Conservation (phyloP, 495 filamentous ascomycete species). For the Aspergillus haitiensis region DNA sequence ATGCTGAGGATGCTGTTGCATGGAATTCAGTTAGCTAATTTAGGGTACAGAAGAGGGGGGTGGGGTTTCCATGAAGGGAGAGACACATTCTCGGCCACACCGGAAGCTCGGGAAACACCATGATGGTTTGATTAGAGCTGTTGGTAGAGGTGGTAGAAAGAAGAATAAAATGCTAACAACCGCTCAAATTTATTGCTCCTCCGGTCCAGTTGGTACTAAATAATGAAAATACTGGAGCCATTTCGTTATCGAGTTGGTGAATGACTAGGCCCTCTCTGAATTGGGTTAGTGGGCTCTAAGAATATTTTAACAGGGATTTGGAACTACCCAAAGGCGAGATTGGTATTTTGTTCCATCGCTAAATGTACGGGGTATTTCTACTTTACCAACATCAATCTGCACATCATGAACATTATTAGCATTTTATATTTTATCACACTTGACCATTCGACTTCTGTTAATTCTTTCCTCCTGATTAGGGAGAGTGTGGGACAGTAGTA, state of each 20-base stretch:
- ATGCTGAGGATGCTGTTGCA: slow-evolving; percentile 4
- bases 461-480: too few species aligned
- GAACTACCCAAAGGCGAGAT: not conserved
- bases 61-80: not conserved
- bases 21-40: not conserved
- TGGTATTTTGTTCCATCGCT: not conserved
- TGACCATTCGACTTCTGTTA: too few species aligned
- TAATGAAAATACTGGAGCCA: not conserved
- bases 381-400: slow-evolving; percentile 1
- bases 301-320: not conserved
- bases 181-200: not conserved
- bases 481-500: too few species aligned
- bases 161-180: not conserved
- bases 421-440: too few species aligned
- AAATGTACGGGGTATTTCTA: not conserved
- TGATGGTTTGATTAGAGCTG: not conserved
- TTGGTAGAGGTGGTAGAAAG: not conserved
- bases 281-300: not conserved
- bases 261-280: not conserved
- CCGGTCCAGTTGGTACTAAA: not conserved
- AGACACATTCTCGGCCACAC: not conserved
- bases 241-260: not conserved
- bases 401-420: not conserved
- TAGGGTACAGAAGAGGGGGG: not conserved
- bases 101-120: not conserved